Evolutionary conservation across 2,329 filamentous ascomycete species (phyloP), one percentile per base, ranked within the genome.

Genomic region (Tetracladium maxilliforme): DNA sequence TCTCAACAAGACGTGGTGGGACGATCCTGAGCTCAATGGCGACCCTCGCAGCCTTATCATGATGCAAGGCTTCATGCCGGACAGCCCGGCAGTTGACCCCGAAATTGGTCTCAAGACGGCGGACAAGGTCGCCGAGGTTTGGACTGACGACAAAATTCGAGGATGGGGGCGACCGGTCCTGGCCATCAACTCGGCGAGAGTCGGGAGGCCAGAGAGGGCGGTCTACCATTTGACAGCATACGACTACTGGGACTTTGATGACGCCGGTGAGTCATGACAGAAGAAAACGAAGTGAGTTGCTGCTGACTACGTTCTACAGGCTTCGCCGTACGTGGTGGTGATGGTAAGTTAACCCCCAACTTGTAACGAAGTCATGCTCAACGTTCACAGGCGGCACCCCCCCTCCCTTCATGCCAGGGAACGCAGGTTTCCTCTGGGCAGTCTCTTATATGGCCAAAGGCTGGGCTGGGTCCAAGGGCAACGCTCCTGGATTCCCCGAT

Each of bases 151-250:
- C 11, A 45, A 49, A 17, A 52, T 52, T 4, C 55, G 47, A 6
- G 56, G 58, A 1, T 63, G 58, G 58, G 57, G 58, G 10, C 49
- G 58, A 6, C 52, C 53, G 0, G 47, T 60, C 28, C 28, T 61
- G 12, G 56, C 58, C 1, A 61, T 63, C 34, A 61, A 55, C 24
- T 47, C 52, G 5, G 44, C 51, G 1, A 40, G 50, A 8, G 39
- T 61, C 10, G 53, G 55, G 0, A 48, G 57, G n/a, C 40, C 42
- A 1, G 47, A 57, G 10, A 36, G 49, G 2, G 58, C 58, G 0
- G 41, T 61, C 7, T 41, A 43, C 4, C 49, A 56, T 26, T 24
- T 58, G 6, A 56, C 54, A 3, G 48, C 48, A 10, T 54, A 48
- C 15, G 47, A 49, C n/a, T 54, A 51, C 19, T 54, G 50, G 50